Base-by-base conservation (phyloP, 345 rosid genomes). In the Euphorbia pulcherrima region DNA sequence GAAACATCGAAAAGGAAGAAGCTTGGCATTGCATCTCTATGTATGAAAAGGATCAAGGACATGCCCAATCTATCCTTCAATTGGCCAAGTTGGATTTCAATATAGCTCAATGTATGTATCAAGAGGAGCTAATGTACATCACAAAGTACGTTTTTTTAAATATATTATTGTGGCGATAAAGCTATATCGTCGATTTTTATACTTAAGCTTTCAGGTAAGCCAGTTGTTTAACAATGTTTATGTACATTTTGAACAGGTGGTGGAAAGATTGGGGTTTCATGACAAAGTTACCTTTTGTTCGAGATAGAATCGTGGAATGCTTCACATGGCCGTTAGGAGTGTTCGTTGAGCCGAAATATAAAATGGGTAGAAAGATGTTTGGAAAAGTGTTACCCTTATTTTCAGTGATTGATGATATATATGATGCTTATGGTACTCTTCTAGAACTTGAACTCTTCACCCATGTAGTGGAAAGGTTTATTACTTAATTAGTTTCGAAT, bases 21-120 rank as follows among this genome's bases (percentile, higher is more conserved):
- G 76, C 78, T 1, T 12, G 68, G 48, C 50, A 3, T 10, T 80
- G 60, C 64, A 66, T 82, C 35, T 18, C 68, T 17, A 14, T 58
- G 8, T 78, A 79, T 57, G 51, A 58, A 29, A 21, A 46, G 27
- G 70, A 71, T 13, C 18, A 50, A 20, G 54, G 54, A 20, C 54
- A 50, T 50, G 54, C 20, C 7, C 0, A 18, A 8, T 50, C 24
- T 50, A 7, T 50, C 4, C 54, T 50, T n/a, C 18, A 50, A 50
- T 50, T 50, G 23, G 54, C 54, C 0, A 50, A 50, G 54, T 50
- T 50, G 54, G 54, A 50, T 50, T 50, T 50, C 24, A 50, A 50
- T 50, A 50, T 50, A 50, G 9, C 8, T 4, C 54, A 50, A 18
- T 18, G 54, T 23, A 50, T 18, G 54, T 0, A 18, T 4, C 54